phyloP scores from a whole-genome alignment of 768 basidiomycete species.

The Termitomyces sp. region DNA sequence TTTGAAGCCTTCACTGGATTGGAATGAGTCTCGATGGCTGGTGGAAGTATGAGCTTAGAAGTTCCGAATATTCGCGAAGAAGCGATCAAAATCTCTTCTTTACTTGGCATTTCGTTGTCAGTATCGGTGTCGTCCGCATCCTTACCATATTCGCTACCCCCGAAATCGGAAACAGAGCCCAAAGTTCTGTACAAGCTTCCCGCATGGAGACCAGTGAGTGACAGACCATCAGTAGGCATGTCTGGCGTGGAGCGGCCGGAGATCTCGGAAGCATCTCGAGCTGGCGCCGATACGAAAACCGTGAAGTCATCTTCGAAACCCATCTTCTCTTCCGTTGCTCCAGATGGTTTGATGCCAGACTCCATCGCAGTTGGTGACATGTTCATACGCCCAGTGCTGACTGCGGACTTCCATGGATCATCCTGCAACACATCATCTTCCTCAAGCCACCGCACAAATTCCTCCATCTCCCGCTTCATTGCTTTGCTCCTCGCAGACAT shows the following conservation, averaged over 20 bases:
- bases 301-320: slow-evolving; percentile 80
- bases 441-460: slow-evolving; percentile 58
- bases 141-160: slow-evolving; percentile 30
- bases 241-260: slow-evolving; percentile 19
- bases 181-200: slow-evolving; percentile 42
- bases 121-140: slow-evolving; percentile 17
- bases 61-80: slow-evolving; percentile 46
- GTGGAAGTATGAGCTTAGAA: background rate
- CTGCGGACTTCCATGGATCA: slow-evolving; percentile 36
- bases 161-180: slow-evolving; percentile 57
- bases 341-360: background rate
- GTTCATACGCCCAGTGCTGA: slow-evolving; percentile 21
- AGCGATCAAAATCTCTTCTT: slow-evolving; percentile 42
- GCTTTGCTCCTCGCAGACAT: slow-evolving; percentile 23
- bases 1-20: background rate
- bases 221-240: slow-evolving; percentile 14
- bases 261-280: slow-evolving; percentile 12
- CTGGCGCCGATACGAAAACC: slow-evolving; percentile 63
- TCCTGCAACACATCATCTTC: slow-evolving; percentile 33
- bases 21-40: background rate
- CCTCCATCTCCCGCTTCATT: slow-evolving; percentile 48
- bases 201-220: slow-evolving; percentile 14
- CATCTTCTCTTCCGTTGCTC: slow-evolving; percentile 7
- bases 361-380: slow-evolving; percentile 21
- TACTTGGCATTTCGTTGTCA: slow-evolving; percentile 35